Percentiles rank a stretch among this genome's conserved stretches.
These are phyloP conservation scores for Mortierella claussenii DNA, from an alignment of 192 early-diverging fungal genomes.

Conservation along the genomic window DNA sequence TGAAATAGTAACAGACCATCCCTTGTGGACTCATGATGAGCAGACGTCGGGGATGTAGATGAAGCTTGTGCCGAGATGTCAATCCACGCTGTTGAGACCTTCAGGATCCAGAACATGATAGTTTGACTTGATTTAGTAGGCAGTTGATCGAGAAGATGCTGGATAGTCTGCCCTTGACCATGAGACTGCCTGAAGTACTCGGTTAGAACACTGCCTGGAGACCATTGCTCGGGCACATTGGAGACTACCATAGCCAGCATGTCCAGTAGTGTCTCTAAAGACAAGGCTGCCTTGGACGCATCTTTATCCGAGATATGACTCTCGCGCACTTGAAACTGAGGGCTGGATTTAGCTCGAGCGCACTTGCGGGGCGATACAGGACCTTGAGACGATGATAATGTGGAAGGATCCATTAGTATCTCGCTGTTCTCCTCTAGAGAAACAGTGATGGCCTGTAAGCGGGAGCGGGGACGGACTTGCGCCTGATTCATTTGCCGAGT, in stretches of 20 bases:
- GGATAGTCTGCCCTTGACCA: background rate
- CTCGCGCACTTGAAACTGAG: background rate
- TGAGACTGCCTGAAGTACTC: background rate
- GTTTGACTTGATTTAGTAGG: background rate
- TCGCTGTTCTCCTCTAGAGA: too few relatives aligned
- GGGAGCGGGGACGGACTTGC: background rate
- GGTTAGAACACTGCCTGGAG: background rate
- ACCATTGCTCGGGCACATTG: background rate
- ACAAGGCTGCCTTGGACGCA: background rate
- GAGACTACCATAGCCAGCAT: background rate
- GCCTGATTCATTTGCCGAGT: too few relatives aligned
- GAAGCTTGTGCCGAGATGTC: background rate
- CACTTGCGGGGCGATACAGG: background rate
- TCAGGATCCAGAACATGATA: slow-evolving; percentile 2
- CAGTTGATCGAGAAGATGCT: background rate
- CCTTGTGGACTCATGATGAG: too few relatives aligned
- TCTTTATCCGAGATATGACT: background rate
- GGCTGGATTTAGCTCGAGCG: background rate
- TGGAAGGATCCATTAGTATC: background rate
- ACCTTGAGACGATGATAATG: too few relatives aligned
- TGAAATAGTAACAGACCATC: too few relatives aligned
- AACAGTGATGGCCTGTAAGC: background rate
- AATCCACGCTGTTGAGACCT: background rate
- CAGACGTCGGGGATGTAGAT: too few relatives aligned
- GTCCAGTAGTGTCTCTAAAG: slow-evolving; percentile 1